Evolutionary conservation across 768 basidiomycete species (phyloP), one percentile per base, ranked within the genome.

Genomic region (Mycena vitilis): DNA sequence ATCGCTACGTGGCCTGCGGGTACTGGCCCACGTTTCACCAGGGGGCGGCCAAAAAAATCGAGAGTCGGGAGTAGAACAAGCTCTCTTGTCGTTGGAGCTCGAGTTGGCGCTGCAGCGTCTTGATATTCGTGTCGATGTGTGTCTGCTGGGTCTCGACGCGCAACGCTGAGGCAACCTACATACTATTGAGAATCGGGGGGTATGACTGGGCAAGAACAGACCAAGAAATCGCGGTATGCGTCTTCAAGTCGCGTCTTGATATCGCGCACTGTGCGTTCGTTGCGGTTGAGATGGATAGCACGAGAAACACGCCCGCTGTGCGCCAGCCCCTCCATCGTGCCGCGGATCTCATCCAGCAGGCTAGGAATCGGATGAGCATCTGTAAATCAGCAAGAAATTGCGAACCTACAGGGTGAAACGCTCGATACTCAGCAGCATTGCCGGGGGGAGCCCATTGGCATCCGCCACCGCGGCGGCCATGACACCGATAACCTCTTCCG

Each of bases 151-250:
- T 22, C 23, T 49, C 48, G 13, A 49, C 20, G 7, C 48, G 23
- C 48, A 49, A 22, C n/a, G 48, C 48, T 22, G n/a, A 49, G 48
- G 48, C 13, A 6, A 22, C n/a, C 48, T 49, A 13, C 48, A 49
- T 25, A 13, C n/a, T n/a, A n/a, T n/a, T n/a, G 20, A 49, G 5
- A 49, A 49, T 49, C 23, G 23, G 23, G n/a, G 23, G n/a, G 5
- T 22, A 13, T 25, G 48, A 13, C 13, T 49, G 23, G 23, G n/a
- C n/a, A 49, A 6, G 8, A 49, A 54, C 6, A 34, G 10, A 54
- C 53, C 53, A 54, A 54, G 22, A 54, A 54, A 36, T 54, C 53
- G 34, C 53, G 30, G 36, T 54, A 54, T 8, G 53, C 53, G 30
- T 34, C 53, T 16, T 54, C 53, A 10, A 54, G 53, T 20, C n/a